A percentile compares a stretch with the other conserved stretches of the same genome.
phyloP scores from a whole-genome alignment of 805 yeast species.

The Saccharomycopsis fermentans region DNA sequence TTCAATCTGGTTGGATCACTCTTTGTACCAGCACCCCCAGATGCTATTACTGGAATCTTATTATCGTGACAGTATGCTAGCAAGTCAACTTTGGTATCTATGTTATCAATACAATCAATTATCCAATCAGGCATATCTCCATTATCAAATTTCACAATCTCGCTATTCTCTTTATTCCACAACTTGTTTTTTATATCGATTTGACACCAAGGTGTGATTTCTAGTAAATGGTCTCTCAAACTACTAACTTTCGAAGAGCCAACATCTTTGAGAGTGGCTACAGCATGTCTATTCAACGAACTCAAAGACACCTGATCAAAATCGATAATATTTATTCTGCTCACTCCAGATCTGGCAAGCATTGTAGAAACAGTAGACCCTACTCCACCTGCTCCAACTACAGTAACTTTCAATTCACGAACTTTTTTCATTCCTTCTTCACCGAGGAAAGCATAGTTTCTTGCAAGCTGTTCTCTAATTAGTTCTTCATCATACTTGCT shows the following conservation, averaged over 20 bases:
- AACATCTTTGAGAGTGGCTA: constrained; percentile 84
- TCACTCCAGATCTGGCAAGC: constrained; percentile 85
- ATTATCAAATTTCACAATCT: constrained; percentile 40
- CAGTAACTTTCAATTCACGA: constrained; percentile 65
- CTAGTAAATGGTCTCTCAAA: constrained; percentile 51
- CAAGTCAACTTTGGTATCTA: constrained; percentile 92
- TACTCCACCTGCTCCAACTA: constrained; percentile 94
- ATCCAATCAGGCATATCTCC: constrained; percentile 61
- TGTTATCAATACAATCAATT: constrained; percentile 93
- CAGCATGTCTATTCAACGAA: constrained; percentile 88
- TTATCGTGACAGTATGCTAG: constrained; percentile 59
- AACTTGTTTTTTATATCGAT: constrained; percentile 70
- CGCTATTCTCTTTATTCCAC: constrained; percentile 63
- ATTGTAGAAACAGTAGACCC: constrained; percentile 95
- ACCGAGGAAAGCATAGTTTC: constrained; percentile 88
- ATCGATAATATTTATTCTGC: constrained; percentile 70
- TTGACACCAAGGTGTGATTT: constrained; percentile 90
- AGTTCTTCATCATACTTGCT: constrained; percentile 49
- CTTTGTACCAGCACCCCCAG: constrained; percentile 97
- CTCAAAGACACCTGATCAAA: constrained; percentile 94
- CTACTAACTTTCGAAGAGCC: constrained; percentile 87
- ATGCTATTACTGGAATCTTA: constrained; percentile 61
- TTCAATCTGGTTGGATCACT: constrained; percentile 90
- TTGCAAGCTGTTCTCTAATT: constrained; percentile 82
- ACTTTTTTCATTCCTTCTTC: constrained; percentile 72